These are phyloP conservation scores for Tieghemiomyces parasiticus DNA, from an alignment of 192 early-diverging fungal species.

Conservation along the genomic window DNA sequence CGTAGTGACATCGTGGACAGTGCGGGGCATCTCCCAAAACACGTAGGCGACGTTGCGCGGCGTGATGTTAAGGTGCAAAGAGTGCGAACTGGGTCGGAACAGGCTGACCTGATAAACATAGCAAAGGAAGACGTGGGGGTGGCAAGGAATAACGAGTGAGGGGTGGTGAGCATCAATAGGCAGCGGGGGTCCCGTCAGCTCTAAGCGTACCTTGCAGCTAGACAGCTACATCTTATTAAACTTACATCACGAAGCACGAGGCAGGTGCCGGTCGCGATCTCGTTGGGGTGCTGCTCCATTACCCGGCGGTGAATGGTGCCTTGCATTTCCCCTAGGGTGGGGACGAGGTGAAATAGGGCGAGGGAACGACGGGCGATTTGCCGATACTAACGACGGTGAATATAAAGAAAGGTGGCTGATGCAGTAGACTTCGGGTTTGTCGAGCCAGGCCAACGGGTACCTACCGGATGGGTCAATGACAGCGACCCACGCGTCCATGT, in stretches of 20 bases:
- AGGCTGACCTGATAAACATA: background rate
- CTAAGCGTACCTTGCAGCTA: background rate
- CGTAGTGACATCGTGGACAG: too few relatives aligned
- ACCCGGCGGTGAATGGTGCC: conserved; percentile 10
- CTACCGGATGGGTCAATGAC: conserved; percentile 28
- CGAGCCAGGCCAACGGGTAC: too few relatives aligned
- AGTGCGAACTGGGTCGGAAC: conserved; percentile 2
- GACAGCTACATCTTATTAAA: background rate
- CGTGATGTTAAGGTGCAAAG: conserved; percentile 8
- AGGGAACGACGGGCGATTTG: background rate
- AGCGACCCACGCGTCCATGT: conserved; percentile 19
- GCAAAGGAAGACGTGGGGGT: too few relatives aligned
- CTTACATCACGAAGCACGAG: conserved; percentile 1
- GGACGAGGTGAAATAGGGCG: background rate
- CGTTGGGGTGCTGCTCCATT: conserved; percentile 7
- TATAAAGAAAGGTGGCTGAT: background rate
- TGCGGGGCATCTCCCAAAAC: background rate
- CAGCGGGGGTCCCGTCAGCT: too few relatives aligned
- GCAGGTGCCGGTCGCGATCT: conserved; percentile 1
- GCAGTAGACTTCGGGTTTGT: too few relatives aligned
- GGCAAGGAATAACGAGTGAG: too few relatives aligned
- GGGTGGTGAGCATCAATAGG: too few relatives aligned
- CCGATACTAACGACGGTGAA: background rate
- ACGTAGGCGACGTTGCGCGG: conserved; percentile 6
- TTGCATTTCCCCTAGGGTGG: background rate